These are phyloP conservation scores for Rhizopus arrhizus DNA, from an alignment of 371 early-diverging fungal genomes.

Conservation along the genomic window DNA sequence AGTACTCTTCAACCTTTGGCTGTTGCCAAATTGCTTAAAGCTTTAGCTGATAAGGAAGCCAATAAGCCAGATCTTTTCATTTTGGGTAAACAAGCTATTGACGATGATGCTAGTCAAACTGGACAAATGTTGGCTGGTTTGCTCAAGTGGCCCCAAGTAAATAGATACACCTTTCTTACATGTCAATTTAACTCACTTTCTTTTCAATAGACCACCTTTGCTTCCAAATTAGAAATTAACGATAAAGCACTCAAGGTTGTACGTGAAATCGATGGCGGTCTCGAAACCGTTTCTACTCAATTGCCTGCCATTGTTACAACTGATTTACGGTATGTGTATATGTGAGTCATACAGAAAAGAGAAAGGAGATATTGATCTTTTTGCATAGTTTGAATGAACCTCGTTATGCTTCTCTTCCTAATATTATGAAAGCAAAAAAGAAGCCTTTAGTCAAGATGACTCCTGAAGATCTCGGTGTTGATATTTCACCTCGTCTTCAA, in stretches of 20 bases:
- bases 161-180: conserved; percentile 20
- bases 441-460: conserved; percentile 88
- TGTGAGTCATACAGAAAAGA: background rate
- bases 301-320: conserved; percentile 94
- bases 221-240: conserved; percentile 89
- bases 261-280: conserved; percentile 97
- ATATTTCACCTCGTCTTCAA: conserved; percentile 81
- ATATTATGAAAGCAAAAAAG: conserved; percentile 99
- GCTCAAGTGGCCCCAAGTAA: conserved; percentile 92
- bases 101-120: conserved; percentile 96
- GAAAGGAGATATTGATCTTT: background rate
- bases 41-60: conserved; percentile 83
- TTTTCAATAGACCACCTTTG: conserved; percentile 84
- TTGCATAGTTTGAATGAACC: conserved; percentile 87
- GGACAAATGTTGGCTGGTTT: conserved; percentile 98
- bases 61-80: conserved; percentile 89
- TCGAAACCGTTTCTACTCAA: conserved; percentile 85
- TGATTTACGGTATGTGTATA: conserved; percentile 81
- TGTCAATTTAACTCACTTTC: conserved; percentile 11
- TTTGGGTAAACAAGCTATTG: conserved; percentile 98
- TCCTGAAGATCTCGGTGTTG: conserved; percentile 83
- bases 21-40: conserved; percentile 93
- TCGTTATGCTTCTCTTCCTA: conserved; percentile 91
- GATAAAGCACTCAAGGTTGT: conserved; percentile 78
- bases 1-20: conserved; percentile 75